phyloP scores from a whole-genome alignment of 2,329 filamentous ascomycete genomes.

The Septoria linicola region DNA sequence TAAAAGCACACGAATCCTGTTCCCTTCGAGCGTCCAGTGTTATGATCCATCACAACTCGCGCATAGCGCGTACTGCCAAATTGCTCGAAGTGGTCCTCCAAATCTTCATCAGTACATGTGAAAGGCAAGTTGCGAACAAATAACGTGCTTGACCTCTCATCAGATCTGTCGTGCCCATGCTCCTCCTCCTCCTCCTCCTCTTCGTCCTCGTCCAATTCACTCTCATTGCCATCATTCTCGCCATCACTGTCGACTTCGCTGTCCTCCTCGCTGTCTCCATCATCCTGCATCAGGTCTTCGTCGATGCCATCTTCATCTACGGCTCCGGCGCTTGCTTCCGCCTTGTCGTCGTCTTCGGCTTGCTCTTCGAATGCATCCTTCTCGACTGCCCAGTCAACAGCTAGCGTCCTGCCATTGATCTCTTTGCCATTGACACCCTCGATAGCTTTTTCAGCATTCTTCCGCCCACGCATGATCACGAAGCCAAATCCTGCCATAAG shows the following conservation, averaged over 20 bases:
- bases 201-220: constrained; percentile 42
- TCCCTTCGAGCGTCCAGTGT: constrained; percentile 81
- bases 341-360: constrained; percentile 30
- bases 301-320: constrained; percentile 22
- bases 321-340: constrained; percentile 37
- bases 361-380: constrained; percentile 70
- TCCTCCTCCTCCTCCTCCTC: constrained; percentile 48
- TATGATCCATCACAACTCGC: constrained; percentile 81
- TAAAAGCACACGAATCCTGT: constrained; percentile 96
- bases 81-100: constrained; percentile 81
- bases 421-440: constrained; percentile 83
- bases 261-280: constrained; percentile 35
- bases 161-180: constrained; percentile 46
- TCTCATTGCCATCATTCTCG: constrained; percentile 46
- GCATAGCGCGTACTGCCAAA: constrained; percentile 92
- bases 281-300: constrained; percentile 35
- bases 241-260: constrained; percentile 35
- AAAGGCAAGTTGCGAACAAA: constrained; percentile 96
- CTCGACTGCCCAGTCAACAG: constrained; percentile 96
- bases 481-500: constrained; percentile 86
- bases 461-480: constrained; percentile 79
- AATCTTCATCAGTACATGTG: constrained; percentile 74
- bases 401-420: constrained; percentile 81
- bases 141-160: constrained; percentile 71
- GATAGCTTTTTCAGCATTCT: constrained; percentile 88